Percentiles rank a stretch among this genome's conserved stretches.
These are phyloP conservation scores for Plantago elongata DNA, from an alignment of 257 asterid genomes.

Conservation along the genomic window DNA sequence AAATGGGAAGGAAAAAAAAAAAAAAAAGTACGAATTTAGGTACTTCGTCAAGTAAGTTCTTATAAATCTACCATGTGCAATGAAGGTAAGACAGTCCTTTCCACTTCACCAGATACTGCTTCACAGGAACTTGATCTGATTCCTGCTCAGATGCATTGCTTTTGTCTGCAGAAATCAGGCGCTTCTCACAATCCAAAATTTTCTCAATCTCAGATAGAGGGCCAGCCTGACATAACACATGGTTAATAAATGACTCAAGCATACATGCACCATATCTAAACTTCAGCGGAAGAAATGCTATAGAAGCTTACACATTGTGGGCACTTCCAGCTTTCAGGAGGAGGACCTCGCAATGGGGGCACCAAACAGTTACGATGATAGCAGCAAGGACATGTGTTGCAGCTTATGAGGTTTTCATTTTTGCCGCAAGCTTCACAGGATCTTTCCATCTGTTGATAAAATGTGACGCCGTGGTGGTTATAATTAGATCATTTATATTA, in stretches of 20 bases:
- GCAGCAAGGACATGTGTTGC: slow-evolving; percentile 75
- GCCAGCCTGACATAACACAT: slow-evolving; percentile 56
- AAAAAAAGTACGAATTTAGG: slow-evolving; percentile 10
- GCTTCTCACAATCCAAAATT: slow-evolving; percentile 86
- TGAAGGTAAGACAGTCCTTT: slow-evolving; percentile 90
- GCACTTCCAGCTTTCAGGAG: slow-evolving; percentile 78
- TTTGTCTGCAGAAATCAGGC: slow-evolving; percentile 69
- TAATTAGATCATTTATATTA: neutral
- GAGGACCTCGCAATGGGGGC: slow-evolving; percentile 59
- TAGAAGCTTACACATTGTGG: slow-evolving; percentile 83
- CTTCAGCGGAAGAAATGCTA: slow-evolving; percentile 11
- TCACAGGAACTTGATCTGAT: slow-evolving; percentile 69
- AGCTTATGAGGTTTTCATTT: slow-evolving; percentile 50
- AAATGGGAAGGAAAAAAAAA: neutral
- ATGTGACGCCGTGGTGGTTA: neutral
- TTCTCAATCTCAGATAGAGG: slow-evolving; percentile 80
- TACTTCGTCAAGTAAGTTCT: slow-evolving; percentile 18
- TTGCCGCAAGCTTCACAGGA: slow-evolving; percentile 79
- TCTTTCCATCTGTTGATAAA: slow-evolving; percentile 57
- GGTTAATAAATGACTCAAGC: slow-evolving; percentile 8
- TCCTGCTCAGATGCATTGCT: slow-evolving; percentile 61
- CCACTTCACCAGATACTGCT: slow-evolving; percentile 95
- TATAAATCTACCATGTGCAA: slow-evolving; percentile 70
- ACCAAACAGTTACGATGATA: slow-evolving; percentile 82
- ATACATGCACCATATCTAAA: slow-evolving; percentile 7